Base-by-base conservation (phyloP, 768 basidiomycete species). In the Auriscalpium vulgare region DNA sequence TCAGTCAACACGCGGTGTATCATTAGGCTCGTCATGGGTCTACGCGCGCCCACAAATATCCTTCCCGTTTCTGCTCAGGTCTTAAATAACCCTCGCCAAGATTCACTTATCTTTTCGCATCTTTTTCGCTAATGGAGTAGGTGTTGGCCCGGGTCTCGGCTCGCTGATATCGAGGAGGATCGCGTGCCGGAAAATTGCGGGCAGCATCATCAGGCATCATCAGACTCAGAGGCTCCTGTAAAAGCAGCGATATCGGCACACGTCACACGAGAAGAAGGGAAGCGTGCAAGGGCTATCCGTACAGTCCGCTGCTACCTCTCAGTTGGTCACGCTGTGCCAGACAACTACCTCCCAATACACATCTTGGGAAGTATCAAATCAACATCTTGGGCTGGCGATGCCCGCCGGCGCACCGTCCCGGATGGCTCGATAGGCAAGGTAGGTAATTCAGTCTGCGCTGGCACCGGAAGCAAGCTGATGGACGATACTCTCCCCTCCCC, bases 401-500 rank as follows among this genome's bases (percentile, higher is more conserved):
- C 29, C 29, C 29, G 29, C 29, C 40, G 40, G 40, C 40, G 14
- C 17, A 6, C 17, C 40, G 40, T 43, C 40, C 40, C 40, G 40
- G 40, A 43, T 43, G 40, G 8, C 40, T 43, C 40, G 40, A 43
- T 43, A 14, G 40, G 40, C 40, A 14, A 17, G 17, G 40, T 43
- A 17, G 14, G 40, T 43, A 21, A 3, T 4, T 13, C 17, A 43
- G 13, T 17, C 13, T 14, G 14, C 40, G 3, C 40, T 43, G 14
- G 40, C 7, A 43, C 47, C 47, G 23, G 29, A 29, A 29, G 29
- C 29, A 60, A 56, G 47, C 51, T 52, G 53, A 60, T 60, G 51
- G 37, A 44, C 44, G 53, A 54, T 49, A 45, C 56, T 37, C 59
- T 48, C 29, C 58, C 54, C 51, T 55, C 56, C 56, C 59, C 51